Percentiles rank a stretch among this genome's conserved stretches.
These are phyloP conservation scores for Dalbergia cultrata DNA, from an alignment of 306 rosid species.

Conservation along the genomic window DNA sequence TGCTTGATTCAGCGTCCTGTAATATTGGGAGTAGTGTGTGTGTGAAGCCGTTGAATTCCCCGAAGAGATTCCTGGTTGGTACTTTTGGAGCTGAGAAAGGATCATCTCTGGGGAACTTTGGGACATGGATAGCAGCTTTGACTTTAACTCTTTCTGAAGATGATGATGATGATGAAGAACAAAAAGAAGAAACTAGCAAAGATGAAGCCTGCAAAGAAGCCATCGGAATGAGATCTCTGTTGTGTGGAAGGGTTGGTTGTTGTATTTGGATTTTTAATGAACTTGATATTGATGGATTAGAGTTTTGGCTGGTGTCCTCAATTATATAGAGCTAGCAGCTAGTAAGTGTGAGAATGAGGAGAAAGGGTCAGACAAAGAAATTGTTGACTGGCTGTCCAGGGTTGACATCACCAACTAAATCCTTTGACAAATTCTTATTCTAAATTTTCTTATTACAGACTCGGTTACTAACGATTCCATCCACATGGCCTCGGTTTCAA, in stretches of 20 bases:
- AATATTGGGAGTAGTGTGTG: background rate
- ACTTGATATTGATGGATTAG: background rate
- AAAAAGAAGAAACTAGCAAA: background rate
- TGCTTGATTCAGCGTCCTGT: background rate
- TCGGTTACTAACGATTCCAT: background rate
- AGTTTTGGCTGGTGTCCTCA: background rate
- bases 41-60: background rate
- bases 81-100: background rate
- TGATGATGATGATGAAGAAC: background rate
- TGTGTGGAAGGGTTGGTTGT: no score
- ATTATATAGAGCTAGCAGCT: background rate
- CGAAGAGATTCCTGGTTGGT: background rate
- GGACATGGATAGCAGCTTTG: background rate
- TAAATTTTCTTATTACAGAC: background rate
- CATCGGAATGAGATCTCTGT: background rate
- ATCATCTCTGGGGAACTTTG: background rate
- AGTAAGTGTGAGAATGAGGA: background rate
- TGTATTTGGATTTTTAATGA: background rate
- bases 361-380: constrained; percentile 25
- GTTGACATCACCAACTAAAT: background rate
- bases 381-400: constrained; percentile 9
- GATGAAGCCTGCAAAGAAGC: background rate
- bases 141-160: background rate
- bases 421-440: background rate
- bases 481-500: background rate